Evolutionary conservation across 1,284 basidiomycete species (phyloP), one percentile per base, ranked within the genome.

Genomic region (Cutaneotrichosporon arboriforme): DNA sequence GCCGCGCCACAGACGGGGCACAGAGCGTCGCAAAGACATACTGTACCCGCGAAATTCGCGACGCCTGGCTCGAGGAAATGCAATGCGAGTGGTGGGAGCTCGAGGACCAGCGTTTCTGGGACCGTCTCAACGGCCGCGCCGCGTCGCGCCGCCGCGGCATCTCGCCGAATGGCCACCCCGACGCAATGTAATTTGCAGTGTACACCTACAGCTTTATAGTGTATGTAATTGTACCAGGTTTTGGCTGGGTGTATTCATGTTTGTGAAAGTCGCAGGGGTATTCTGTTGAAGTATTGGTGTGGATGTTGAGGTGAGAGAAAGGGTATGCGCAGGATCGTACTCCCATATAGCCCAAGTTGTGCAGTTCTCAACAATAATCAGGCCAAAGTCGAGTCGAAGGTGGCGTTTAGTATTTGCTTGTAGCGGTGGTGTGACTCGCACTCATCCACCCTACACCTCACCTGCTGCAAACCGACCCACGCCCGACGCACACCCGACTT

Each of bases 1-100:
- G 31, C 7, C 31, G 22, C 4, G 44, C 44, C 14, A 31, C 54
- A 34, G 52, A 55, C 34, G 50, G 55, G 37, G 38, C 53, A 37
- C 44, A 52, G 46, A 37, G 50, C 26, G 36, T 41, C 33, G 46
- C 36, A 35, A 44, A 23, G 46, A 58, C 42, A 51, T 57, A 58
- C 26, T 54, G 53, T 17, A 45, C 41, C 17, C 46, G 53, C 41
- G 58, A 59, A 21, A 48, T 67, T 35, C 54, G 51, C 46, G 61
- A 64, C 3, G 65, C 60, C 21, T 73, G 68, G 68, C 56, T 71
- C 10, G 49, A 37, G 18, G 62, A 54, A 52, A 56, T 63, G 3
- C 52, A 46, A 31, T 71, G 67, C 59, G 65, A 71, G 41, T 60
- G 58, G 53, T 73, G 70, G 70, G 70, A 73, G 54, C 44, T 58